Evolutionary conservation across 129 eudicot genomes (phyloP), one percentile per base, ranked within the genome.

Genomic region (Flaveria linearis): DNA sequence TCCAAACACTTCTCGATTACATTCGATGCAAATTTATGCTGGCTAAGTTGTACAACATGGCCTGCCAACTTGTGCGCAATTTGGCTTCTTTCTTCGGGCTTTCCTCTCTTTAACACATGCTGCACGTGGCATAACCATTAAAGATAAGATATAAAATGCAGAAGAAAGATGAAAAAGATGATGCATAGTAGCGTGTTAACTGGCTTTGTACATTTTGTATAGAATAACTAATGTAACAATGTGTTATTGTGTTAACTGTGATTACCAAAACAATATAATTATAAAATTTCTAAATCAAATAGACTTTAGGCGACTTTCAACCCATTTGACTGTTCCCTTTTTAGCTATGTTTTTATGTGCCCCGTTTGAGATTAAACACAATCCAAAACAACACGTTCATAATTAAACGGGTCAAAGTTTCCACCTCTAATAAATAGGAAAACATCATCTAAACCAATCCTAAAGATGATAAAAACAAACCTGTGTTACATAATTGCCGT

Each of bases 401-500:
- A 60, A 22, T 1, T 23, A 22, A 60, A 60, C 0, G 8, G 39
- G 66, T 60, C n/a, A 5, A 23, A 60, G 25, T 12, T 2, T 23
- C 66, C 66, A 11, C 26, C 66, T 23, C 4, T 30, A 33, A 39
- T 22, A 65, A 3, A 56, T 66, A 17, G 71, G 42, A 22, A 67
- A 22, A 50, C 68, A 47, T 74, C 17, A 63, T 64, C 63, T n/a
- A 20, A 30, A 49, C 65, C 61, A 30, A 58, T 33, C 33, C 14
- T 16, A 33, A 68, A 36, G 47, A 75, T 9, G 22, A 58, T 12
- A 50, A 66, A 76, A 74, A 76, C 86, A 55, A 79, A 89, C 94
- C 94, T 89, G 94, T 52, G 91, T 82, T 50, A 89, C 94, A 77
- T 89, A 89, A 79, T 86, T 89, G 55, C 94, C 94, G 77, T 89